Conservation (phyloP, 148 eudicot genomes). For the Fagopyrum esculentum region DNA sequence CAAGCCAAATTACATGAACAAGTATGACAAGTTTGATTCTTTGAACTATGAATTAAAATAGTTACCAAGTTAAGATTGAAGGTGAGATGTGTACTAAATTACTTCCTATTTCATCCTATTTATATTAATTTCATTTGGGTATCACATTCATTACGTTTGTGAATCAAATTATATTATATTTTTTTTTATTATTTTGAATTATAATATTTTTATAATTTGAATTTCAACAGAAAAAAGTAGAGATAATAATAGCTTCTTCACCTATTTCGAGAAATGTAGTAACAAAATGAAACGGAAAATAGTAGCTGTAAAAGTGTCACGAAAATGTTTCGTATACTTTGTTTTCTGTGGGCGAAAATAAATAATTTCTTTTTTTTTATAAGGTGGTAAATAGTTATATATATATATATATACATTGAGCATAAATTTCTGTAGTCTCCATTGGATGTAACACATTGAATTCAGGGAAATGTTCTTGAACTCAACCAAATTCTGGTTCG, state of each 20-base stretch:
- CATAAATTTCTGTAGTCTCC: no score
- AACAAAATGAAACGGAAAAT: neutral
- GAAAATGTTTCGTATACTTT: neutral
- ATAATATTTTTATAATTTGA: neutral
- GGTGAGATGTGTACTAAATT: neutral
- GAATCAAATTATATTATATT: neutral
- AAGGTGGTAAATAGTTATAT: no score
- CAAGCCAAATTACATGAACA: no score
- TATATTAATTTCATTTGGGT: neutral
- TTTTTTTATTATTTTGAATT: no score
- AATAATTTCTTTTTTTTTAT: neutral
- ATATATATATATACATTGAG: no score
- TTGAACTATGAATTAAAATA: no score
- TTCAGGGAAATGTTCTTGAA: no score
- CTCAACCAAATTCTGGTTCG: no score
- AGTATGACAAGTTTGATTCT: no score
- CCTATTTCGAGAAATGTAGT: neutral
- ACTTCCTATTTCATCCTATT: neutral
- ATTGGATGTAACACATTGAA: no score
- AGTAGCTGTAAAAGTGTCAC: neutral
- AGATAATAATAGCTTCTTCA: neutral
- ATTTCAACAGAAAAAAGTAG: constrained; percentile 4
- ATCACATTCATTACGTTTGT: neutral
- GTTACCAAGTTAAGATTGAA: neutral
- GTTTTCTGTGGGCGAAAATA: neutral